Evolutionary conservation across 176 grass and related monocot genomes (phyloP).

Genomic region (Paspalum vaginatum): DNA sequence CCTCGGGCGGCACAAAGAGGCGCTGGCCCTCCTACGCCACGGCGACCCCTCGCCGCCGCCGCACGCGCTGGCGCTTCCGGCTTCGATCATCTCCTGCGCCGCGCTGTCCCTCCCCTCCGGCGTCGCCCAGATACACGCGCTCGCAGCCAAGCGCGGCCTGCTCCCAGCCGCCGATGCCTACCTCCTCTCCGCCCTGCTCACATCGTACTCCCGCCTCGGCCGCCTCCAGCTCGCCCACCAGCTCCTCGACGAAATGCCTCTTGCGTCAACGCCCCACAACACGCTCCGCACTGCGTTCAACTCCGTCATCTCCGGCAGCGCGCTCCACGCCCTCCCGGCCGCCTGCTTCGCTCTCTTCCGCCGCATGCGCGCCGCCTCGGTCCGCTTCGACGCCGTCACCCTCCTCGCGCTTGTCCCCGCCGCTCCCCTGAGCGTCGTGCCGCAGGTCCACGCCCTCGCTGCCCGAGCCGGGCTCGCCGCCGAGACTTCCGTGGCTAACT

Average conservation of each 20-base stretch:
- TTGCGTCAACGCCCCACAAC: constrained; percentile 27
- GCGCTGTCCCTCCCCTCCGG: constrained; percentile 46
- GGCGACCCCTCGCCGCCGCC: constrained; percentile 42
- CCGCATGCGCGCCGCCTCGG: constrained; percentile 42
- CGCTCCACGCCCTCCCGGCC: constrained; percentile 36
- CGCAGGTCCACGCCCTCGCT: constrained; percentile 55
- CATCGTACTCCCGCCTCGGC: constrained; percentile 57
- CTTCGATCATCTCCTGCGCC: constrained; percentile 57
- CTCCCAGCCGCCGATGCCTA: constrained; percentile 54
- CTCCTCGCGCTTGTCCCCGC: constrained; percentile 58
- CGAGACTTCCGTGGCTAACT: constrained; percentile 53
- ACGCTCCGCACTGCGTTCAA: constrained; percentile 62
- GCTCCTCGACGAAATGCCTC: constrained; percentile 64
- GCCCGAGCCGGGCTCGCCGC: constrained; percentile 15
- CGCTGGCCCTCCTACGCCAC: constrained; percentile 43
- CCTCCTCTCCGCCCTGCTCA: constrained; percentile 59
- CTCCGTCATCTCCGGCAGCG: constrained; percentile 68
- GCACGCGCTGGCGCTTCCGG: constrained; percentile 53
- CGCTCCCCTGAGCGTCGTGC: constrained; percentile 34
- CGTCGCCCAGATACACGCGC: constrained; percentile 55
- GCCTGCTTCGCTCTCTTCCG: constrained; percentile 52
- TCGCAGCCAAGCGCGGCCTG: constrained; percentile 56
- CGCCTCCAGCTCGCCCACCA: constrained; percentile 53
- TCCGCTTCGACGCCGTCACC: constrained; percentile 59
- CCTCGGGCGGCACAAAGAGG: constrained; percentile 49